A percentile compares a stretch with the other conserved stretches of the same genome.
These are phyloP conservation scores for Venturia carpophila DNA, from an alignment of 2,329 filamentous ascomycete species.

Conservation along the genomic window DNA sequence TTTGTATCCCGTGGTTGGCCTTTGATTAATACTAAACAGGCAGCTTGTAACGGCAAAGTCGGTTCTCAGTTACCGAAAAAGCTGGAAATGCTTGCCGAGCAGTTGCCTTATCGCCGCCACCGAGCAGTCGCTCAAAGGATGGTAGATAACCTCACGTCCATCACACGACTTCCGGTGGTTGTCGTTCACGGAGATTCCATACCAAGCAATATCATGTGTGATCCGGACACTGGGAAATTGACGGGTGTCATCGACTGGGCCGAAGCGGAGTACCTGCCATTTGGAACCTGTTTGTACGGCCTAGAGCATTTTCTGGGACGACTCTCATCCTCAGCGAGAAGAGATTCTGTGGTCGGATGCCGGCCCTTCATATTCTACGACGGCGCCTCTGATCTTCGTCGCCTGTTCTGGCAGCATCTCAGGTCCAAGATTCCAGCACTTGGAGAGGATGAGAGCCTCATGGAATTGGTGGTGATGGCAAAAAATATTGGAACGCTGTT, in stretches of 20 bases:
- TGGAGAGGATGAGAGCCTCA: constrained; percentile 22
- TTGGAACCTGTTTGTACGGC: constrained; percentile 53
- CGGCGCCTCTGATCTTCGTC: constrained; percentile 37
- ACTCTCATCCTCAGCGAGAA: constrained; percentile 27
- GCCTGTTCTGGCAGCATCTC: constrained; percentile 45
- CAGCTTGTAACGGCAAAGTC: constrained; percentile 24
- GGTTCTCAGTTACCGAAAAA: constrained; percentile 26
- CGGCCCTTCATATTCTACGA: constrained; percentile 35
- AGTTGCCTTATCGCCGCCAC: constrained; percentile 25
- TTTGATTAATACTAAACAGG: not conserved
- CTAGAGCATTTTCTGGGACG: constrained; percentile 52
- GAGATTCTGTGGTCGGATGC: constrained; percentile 1
- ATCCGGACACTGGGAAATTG: constrained; percentile 37
- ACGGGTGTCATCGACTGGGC: constrained; percentile 57
- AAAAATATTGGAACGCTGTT: constrained; percentile 50
- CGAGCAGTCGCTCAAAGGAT: constrained; percentile 22
- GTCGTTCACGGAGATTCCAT: constrained; percentile 56
- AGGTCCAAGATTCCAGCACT: constrained; percentile 32
- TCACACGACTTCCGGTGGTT: constrained; percentile 44
- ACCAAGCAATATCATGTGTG: constrained; percentile 50
- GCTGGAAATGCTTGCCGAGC: constrained; percentile 24
- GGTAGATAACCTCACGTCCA: constrained; percentile 35
- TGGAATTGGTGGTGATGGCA: constrained; percentile 36
- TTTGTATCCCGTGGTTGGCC: constrained; percentile 27
- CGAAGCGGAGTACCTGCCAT: constrained; percentile 53